Evolutionary conservation across 352 stramenopile species (phyloP).

Genomic region (Globisporangium orthogonon): DNA sequence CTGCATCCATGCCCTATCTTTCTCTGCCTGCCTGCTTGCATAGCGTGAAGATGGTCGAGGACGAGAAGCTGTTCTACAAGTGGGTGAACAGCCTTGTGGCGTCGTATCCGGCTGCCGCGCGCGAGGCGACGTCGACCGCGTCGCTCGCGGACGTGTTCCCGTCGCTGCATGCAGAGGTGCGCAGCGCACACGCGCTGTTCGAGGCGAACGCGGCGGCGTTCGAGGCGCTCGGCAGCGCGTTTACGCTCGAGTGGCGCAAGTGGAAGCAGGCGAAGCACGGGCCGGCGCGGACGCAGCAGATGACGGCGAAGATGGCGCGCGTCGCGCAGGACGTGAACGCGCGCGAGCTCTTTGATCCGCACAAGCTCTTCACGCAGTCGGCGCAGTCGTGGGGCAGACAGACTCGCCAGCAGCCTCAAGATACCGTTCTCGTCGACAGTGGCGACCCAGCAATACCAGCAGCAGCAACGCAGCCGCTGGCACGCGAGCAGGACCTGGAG

Average conservation of each 20-base stretch:
- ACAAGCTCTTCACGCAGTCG: constrained; percentile 36
- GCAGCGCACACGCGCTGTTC: constrained; percentile 22
- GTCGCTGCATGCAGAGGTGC: constrained; percentile 20
- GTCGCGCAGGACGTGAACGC: constrained; percentile 30
- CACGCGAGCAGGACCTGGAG: constrained; percentile 26
- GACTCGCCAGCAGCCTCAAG: not conserved
- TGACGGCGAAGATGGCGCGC: constrained; percentile 41
- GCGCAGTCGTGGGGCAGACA: constrained; percentile 15
- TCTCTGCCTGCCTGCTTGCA: not conserved
- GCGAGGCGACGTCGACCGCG: not conserved
- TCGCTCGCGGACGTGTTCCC: constrained; percentile 2
- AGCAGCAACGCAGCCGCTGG: constrained; percentile 3
- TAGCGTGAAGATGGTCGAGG: constrained; percentile 49
- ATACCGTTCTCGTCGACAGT: too few species aligned
- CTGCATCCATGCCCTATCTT: too few species aligned
- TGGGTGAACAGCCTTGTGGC: constrained; percentile 56
- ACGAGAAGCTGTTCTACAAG: constrained; percentile 67
- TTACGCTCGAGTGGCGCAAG: constrained; percentile 29
- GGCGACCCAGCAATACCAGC: not conserved
- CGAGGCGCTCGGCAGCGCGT: constrained; percentile 25
- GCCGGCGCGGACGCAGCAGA: constrained; percentile 29
- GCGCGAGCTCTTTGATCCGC: constrained; percentile 35
- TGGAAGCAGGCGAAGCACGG: constrained; percentile 24
- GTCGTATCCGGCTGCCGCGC: not conserved
- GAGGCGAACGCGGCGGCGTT: constrained; percentile 17